Conservation (phyloP, 2,329 filamentous ascomycete genomes). For the Phyllosticta ampelicida region DNA sequence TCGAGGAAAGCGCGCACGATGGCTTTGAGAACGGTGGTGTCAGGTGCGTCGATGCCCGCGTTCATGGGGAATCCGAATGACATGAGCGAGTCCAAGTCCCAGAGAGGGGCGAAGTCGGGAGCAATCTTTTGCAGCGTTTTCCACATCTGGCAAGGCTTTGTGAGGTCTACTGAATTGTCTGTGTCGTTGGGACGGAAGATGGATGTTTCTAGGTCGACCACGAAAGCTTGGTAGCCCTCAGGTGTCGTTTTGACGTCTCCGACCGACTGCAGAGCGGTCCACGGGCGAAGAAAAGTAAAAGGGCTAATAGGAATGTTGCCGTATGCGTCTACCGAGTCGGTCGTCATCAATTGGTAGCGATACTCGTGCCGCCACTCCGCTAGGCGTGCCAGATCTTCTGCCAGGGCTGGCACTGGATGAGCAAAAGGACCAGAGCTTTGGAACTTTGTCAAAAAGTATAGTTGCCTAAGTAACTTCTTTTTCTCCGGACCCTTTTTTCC, state of each 20-base stretch:
- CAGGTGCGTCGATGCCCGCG: neutral
- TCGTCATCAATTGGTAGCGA: neutral
- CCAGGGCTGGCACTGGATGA: neutral
- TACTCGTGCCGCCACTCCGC: neutral
- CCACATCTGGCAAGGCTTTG: neutral
- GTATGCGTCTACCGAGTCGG: neutral
- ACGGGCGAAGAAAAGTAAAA: neutral
- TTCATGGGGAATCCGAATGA: neutral
- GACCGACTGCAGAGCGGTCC: neutral
- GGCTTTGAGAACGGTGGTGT: neutral
- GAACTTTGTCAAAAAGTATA: neutral
- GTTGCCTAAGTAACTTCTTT: too few relatives aligned
- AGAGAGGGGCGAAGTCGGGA: neutral
- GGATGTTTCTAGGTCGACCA: neutral
- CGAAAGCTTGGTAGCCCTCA: neutral
- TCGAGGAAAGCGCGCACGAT: neutral
- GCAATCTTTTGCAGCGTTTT: neutral
- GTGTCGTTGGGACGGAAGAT: neutral
- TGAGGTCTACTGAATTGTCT: neutral
- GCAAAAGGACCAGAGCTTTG: neutral
- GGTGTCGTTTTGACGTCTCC: neutral
- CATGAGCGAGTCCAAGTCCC: slow-evolving; percentile 2
- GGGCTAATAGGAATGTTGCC: neutral
- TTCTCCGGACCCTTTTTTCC: neutral
- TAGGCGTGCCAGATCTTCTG: neutral